Percentiles rank a stretch among this genome's conserved stretches.
Conservation (phyloP, 768 basidiomycete species). For the Butyriboletus loyo region DNA sequence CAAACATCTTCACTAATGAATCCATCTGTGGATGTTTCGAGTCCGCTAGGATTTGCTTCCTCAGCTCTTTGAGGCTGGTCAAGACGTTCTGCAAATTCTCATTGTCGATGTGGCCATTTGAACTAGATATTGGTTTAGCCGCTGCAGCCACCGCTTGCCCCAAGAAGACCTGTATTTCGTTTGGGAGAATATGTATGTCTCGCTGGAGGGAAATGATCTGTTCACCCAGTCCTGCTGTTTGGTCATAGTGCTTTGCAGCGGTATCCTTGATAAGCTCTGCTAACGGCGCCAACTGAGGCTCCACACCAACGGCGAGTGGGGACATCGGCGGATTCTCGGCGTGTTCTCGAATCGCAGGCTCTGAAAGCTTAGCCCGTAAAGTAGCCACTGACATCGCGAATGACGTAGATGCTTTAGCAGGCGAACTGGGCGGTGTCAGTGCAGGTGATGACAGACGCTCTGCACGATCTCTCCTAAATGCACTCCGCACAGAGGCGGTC, state of each 20-base stretch:
- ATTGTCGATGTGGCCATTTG: background rate
- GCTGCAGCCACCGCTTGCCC: slow-evolving; percentile 1
- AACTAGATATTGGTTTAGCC: background rate
- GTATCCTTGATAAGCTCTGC: slow-evolving; percentile 34
- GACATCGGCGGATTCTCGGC: slow-evolving; percentile 15
- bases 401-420: background rate
- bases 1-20: slow-evolving; percentile 34
- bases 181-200: slow-evolving; percentile 29
- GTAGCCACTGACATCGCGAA: background rate
- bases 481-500: slow-evolving; percentile 20
- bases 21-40: slow-evolving; percentile 13
- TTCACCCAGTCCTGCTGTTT: slow-evolving; percentile 32
- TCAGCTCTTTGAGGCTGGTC: slow-evolving; percentile 18
- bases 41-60: slow-evolving; percentile 7
- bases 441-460: background rate
- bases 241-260: slow-evolving; percentile 36
- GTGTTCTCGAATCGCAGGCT: slow-evolving; percentile 19
- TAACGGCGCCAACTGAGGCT: slow-evolving; percentile 24
- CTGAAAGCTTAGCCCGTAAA: slow-evolving; percentile 18
- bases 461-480: slow-evolving; percentile 14
- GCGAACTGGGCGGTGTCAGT: slow-evolving; percentile 14
- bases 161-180: slow-evolving; percentile 23
- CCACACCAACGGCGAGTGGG: slow-evolving; percentile 5
- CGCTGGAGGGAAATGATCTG: slow-evolving; percentile 33
- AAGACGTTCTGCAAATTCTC: slow-evolving; percentile 7